Conservation (phyloP, 352 stramenopile species). For the Aphanomyces stellatus region DNA sequence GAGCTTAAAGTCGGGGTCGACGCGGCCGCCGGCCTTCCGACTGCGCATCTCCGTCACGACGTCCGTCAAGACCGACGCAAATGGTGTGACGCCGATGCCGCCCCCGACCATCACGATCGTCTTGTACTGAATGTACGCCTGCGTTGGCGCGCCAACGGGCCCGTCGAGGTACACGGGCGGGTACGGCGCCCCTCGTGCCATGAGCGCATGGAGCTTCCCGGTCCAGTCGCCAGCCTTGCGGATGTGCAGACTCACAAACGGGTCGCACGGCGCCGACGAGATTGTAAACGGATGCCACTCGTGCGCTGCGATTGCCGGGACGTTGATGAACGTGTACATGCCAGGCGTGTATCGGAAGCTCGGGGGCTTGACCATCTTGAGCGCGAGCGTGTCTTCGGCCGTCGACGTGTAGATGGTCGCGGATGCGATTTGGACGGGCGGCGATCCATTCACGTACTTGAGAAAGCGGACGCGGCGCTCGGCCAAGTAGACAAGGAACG, state of each 20-base stretch:
- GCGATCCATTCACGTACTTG: constrained; percentile 42
- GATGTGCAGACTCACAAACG: constrained; percentile 59
- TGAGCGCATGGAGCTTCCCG: constrained; percentile 34
- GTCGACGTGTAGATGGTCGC: constrained; percentile 22
- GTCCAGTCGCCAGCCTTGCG: constrained; percentile 65
- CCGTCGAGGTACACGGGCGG: constrained; percentile 49
- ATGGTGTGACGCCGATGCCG: constrained; percentile 63
- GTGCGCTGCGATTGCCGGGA: constrained; percentile 58
- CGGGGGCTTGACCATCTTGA: constrained; percentile 59
- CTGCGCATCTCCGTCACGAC: constrained; percentile 41
- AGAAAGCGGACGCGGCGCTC: constrained; percentile 56
- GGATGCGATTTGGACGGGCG: constrained; percentile 36
- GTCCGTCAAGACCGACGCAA: constrained; percentile 57
- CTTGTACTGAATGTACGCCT: constrained; percentile 52
- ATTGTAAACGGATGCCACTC: constrained; percentile 89
- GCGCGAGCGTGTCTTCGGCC: constrained; percentile 39
- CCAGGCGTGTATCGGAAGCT: constrained; percentile 50
- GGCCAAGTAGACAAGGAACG: constrained; percentile 46
- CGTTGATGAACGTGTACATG: constrained; percentile 81
- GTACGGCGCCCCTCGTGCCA: constrained; percentile 26
- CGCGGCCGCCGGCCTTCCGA: constrained; percentile 33
- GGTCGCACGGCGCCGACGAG: constrained; percentile 68
- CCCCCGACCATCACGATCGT: constrained; percentile 59
- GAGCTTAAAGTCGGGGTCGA: constrained; percentile 53
- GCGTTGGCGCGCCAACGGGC: constrained; percentile 42